Evolutionary conservation across 176 grass and related monocot species (phyloP).

Genomic region (Themeda triandra): DNA sequence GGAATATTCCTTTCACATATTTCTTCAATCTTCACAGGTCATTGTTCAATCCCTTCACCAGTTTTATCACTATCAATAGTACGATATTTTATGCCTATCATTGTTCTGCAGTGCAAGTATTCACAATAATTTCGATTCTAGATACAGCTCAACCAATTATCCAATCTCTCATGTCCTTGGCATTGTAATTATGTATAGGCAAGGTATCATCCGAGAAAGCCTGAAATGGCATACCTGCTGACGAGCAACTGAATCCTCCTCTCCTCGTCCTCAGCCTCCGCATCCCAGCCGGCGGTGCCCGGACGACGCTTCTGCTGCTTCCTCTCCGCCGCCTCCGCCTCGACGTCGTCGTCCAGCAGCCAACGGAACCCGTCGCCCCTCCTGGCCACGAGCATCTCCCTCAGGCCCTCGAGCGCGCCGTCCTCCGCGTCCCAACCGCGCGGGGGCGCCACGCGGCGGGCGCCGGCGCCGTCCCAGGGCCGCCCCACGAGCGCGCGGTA

Average conservation of each 20-base stretch:
- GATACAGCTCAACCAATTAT: background rate
- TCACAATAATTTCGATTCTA: background rate
- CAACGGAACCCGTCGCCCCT: conserved; percentile 49
- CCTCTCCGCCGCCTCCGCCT: conserved; percentile 19
- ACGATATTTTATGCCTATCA: no score
- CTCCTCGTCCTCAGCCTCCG: conserved; percentile 33
- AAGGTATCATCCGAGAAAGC: background rate
- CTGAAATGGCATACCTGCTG: conserved; percentile 42
- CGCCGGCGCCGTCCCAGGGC: conserved; percentile 58
- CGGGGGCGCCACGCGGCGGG: background rate
- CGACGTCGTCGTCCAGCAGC: conserved; percentile 74
- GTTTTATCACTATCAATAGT: background rate
- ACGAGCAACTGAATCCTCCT: conserved; percentile 59
- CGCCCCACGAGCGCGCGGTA: conserved; percentile 55
- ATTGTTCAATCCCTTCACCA: background rate
- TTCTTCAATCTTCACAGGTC: background rate
- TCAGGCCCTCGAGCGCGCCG: conserved; percentile 59
- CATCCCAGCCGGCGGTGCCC: background rate
- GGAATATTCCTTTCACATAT: background rate
- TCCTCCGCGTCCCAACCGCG: conserved; percentile 5
- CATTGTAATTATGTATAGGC: background rate
- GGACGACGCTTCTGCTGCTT: background rate
- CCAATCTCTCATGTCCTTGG: background rate
- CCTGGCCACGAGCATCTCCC: conserved; percentile 70
- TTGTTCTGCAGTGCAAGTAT: background rate